phyloP scores from a whole-genome alignment of 148 eudicot species.

The Cornus kousa region DNA sequence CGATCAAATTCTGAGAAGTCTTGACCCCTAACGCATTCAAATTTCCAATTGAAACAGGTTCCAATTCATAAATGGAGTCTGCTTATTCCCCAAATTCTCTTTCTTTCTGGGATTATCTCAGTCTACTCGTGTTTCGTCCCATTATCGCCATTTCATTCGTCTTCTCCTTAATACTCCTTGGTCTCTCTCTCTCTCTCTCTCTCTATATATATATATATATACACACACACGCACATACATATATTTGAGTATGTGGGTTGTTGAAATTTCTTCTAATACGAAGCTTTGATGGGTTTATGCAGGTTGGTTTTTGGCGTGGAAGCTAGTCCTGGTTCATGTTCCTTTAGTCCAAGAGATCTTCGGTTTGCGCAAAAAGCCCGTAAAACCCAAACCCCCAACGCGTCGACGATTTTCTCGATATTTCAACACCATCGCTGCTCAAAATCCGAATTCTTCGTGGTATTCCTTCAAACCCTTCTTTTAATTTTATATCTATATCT shows the following conservation, averaged over 20 bases:
- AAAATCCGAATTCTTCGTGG: conserved; percentile 6
- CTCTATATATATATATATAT: not conserved
- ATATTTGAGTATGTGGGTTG: not conserved
- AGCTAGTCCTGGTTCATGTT: conserved; percentile 78
- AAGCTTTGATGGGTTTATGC: conserved; percentile 11
- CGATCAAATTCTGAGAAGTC: too few species aligned
- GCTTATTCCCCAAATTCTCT: conserved; percentile 15
- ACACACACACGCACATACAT: not conserved
- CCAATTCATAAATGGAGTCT: conserved; percentile 26
- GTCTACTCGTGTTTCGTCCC: conserved; percentile 56
- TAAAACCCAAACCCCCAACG: conserved; percentile 50
- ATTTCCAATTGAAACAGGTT: not conserved
- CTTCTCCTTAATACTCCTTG: conserved; percentile 48
- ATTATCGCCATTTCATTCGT: conserved; percentile 49
- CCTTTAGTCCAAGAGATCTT: conserved; percentile 86
- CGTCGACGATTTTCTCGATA: conserved; percentile 41
- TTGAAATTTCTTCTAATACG: conserved; percentile 1
- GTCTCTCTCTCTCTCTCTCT: conserved; percentile 26
- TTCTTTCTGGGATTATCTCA: conserved; percentile 39
- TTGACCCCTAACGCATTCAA: too few species aligned
- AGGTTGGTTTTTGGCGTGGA: conserved; percentile 90
- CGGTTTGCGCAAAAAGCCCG: conserved; percentile 61
- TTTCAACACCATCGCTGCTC: conserved; percentile 33
- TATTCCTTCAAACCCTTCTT: conserved; percentile 4
- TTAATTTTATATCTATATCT: not conserved